Conservation (phyloP, 148 eudicot species). For the Pouteria glomerata region DNA sequence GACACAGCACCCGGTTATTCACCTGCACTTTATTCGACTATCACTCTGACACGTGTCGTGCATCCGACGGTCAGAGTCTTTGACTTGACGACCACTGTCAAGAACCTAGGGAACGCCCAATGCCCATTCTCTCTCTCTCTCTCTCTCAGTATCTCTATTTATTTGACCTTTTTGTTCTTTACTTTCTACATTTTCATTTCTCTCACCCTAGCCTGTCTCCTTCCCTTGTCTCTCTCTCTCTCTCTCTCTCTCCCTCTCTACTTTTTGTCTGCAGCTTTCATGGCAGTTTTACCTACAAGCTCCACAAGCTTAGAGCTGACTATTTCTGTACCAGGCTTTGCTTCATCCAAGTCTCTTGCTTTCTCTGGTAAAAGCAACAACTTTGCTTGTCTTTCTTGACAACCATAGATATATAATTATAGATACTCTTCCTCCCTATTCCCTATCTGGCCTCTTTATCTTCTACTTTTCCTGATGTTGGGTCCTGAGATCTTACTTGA, state of each 20-base stretch:
- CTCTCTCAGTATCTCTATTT: slow-evolving; percentile 9
- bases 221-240: neutral
- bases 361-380: slow-evolving; percentile 20
- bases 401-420: neutral
- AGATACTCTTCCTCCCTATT: neutral
- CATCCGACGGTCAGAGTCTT: slow-evolving; percentile 19
- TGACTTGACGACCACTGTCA: slow-evolving; percentile 25
- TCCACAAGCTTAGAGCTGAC: slow-evolving; percentile 30
- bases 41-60: slow-evolving; percentile 27
- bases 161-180: slow-evolving; percentile 11
- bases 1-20: no score
- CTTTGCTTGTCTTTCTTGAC: neutral
- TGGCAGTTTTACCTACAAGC: slow-evolving; percentile 27
- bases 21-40: neutral
- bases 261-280: slow-evolving; percentile 5
- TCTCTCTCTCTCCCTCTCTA: neutral
- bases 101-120: neutral
- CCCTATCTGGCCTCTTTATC: neutral
- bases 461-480: neutral
- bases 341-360: slow-evolving; percentile 10
- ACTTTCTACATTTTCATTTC: slow-evolving; percentile 5
- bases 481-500: neutral
- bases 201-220: neutral
- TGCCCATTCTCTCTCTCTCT: neutral
- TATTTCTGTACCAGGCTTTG: slow-evolving; percentile 30